These are phyloP conservation scores for Cryptococcus wingfieldii DNA, from an alignment of 1,284 basidiomycete species.

Conservation along the genomic window DNA sequence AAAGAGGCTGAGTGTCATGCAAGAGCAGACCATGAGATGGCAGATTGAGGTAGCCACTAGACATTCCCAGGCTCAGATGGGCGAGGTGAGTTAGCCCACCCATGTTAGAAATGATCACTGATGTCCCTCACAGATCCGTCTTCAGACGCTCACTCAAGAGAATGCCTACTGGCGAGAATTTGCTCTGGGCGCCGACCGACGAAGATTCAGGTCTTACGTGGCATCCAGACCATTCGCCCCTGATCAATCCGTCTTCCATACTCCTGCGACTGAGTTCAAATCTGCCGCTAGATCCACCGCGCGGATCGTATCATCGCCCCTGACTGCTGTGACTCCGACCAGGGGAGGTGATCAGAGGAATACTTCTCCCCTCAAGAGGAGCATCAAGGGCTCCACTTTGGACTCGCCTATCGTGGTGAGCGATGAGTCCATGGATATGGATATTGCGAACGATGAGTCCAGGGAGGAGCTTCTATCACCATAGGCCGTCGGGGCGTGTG, in stretches of 20 bases:
- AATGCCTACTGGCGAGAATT: conserved; percentile 24
- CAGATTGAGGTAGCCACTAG: conserved; percentile 1
- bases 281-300: no score
- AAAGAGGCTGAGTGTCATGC: conserved; percentile 1
- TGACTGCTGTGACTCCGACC: neutral
- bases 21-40: conserved; percentile 3
- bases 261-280: neutral
- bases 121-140: conserved; percentile 10
- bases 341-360: neutral
- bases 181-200: conserved; percentile 20
- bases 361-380: no score
- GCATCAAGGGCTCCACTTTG: no score
- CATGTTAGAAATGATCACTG: neutral
- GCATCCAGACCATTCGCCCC: conserved; percentile 17
- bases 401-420: no score
- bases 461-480: no score
- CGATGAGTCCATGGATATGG: no score
- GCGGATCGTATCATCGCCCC: neutral
- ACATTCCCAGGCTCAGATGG: conserved; percentile 1
- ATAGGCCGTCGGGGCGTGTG: no score
- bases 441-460: no score
- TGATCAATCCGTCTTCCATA: neutral
- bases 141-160: conserved; percentile 21
- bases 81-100: neutral
- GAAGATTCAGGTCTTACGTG: conserved; percentile 16